Conservation (phyloP, 176 grass and related monocot species). For the Rhynchospora pubera region DNA sequence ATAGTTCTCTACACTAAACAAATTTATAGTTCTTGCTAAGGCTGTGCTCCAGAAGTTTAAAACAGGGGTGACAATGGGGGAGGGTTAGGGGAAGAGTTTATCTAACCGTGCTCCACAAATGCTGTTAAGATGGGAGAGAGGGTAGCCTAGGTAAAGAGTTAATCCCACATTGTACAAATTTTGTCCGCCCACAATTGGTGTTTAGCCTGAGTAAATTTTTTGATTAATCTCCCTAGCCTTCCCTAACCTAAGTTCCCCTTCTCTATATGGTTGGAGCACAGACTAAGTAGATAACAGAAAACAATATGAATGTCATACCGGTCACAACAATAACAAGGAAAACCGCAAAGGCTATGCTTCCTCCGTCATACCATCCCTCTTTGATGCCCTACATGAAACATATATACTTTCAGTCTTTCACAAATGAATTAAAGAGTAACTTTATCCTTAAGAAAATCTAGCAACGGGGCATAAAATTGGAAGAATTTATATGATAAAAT, state of each 20-base stretch:
- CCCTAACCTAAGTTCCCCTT: no score
- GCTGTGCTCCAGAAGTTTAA: no score
- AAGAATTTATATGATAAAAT: neutral
- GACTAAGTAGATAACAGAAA: constrained; percentile 6
- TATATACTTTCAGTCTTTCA: constrained; percentile 26
- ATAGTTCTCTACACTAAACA: neutral
- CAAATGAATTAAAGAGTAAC: constrained; percentile 10
- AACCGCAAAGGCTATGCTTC: constrained; percentile 91
- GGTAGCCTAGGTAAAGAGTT: no score
- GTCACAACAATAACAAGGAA: constrained; percentile 94
- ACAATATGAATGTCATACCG: constrained; percentile 45
- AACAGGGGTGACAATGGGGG: no score
- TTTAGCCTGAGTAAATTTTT: no score
- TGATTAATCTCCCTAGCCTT: no score
- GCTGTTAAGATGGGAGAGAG: no score
- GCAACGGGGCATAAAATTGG: neutral
- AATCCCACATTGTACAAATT: no score
- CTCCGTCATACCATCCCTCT: constrained; percentile 95
- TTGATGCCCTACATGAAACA: constrained; percentile 65
- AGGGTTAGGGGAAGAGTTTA: no score
- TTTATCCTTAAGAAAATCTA: neutral
- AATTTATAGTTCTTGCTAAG: neutral
- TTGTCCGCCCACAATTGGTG: no score
- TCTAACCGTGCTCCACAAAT: no score
- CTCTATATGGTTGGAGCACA: no score